A percentile compares a stretch with the other conserved stretches of the same genome.
Evolutionary conservation across 2,329 filamentous ascomycete species (phyloP).

Genomic region (Diplodia mutila): DNA sequence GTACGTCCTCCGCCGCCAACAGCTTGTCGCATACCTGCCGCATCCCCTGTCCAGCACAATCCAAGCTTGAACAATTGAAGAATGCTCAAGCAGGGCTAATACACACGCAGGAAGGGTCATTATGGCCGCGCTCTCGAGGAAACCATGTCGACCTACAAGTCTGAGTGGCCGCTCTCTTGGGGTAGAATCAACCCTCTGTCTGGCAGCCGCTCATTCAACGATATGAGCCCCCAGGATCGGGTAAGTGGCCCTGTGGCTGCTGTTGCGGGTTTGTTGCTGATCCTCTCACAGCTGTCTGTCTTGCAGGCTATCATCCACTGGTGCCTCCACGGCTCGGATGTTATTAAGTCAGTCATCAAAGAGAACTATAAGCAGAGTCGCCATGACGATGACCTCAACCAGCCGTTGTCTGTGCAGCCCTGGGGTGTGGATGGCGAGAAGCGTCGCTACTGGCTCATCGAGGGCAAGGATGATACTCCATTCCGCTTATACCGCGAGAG

Average conservation of each 20-base stretch:
- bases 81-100: slow-evolving; percentile 36
- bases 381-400: slow-evolving; percentile 77
- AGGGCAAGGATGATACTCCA: slow-evolving; percentile 89
- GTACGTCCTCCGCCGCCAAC: slow-evolving; percentile 61
- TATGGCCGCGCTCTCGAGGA: slow-evolving; percentile 94
- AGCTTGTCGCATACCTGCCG: background rate
- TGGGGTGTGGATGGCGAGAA: slow-evolving; percentile 92
- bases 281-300: slow-evolving; percentile 68
- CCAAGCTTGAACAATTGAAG: background rate
- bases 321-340: slow-evolving; percentile 86
- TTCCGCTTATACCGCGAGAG: slow-evolving; percentile 95
- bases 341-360: slow-evolving; percentile 78
- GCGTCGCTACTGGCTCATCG: slow-evolving; percentile 89
- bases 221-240: slow-evolving; percentile 78
- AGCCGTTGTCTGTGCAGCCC: slow-evolving; percentile 84
- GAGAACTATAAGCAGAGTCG: slow-evolving; percentile 86
- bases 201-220: slow-evolving; percentile 77
- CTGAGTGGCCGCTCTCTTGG: slow-evolving; percentile 89
- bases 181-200: slow-evolving; percentile 79
- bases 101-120: slow-evolving; percentile 73
- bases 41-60: background rate
- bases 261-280: slow-evolving; percentile 30
- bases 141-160: slow-evolving; percentile 80
- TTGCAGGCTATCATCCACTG: slow-evolving; percentile 84
- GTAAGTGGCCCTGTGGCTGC: slow-evolving; percentile 57